Evolutionary conservation across 768 basidiomycete species (phyloP).

Genomic region (Tulasnella calospora): DNA sequence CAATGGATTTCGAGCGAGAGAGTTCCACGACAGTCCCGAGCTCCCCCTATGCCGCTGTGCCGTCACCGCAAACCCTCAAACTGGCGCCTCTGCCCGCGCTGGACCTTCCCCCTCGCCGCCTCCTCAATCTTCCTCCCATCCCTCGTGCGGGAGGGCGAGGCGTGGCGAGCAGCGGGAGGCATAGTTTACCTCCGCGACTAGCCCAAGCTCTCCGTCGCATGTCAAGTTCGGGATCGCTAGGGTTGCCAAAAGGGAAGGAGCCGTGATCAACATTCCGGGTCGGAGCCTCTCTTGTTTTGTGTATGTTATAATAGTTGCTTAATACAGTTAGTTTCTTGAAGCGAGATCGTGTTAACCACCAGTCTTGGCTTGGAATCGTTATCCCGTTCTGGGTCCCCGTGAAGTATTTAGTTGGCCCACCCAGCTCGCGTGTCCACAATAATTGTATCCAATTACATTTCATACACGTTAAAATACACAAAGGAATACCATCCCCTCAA

Average conservation of each 20-base stretch:
- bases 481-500: background rate
- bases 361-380: no score
- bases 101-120: background rate
- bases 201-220: background rate
- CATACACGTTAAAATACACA: background rate
- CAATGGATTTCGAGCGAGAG: background rate
- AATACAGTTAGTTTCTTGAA: background rate
- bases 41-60: background rate
- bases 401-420: no score
- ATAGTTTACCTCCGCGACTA: background rate
- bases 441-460: background rate
- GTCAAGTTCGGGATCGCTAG: background rate
- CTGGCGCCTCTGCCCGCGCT: background rate
- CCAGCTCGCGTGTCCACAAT: background rate
- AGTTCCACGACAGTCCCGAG: background rate
- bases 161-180: background rate
- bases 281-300: background rate
- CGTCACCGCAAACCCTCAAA: background rate
- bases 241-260: background rate
- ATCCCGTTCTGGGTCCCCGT: no score
- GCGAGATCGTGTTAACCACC: no score
- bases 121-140: background rate
- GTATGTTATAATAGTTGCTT: background rate
- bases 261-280: background rate
- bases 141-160: background rate